Percentiles rank a stretch among this genome's conserved stretches.
Evolutionary conservation across 2,329 filamentous ascomycete species (phyloP).

Genomic region (Xylariaceae sp.): DNA sequence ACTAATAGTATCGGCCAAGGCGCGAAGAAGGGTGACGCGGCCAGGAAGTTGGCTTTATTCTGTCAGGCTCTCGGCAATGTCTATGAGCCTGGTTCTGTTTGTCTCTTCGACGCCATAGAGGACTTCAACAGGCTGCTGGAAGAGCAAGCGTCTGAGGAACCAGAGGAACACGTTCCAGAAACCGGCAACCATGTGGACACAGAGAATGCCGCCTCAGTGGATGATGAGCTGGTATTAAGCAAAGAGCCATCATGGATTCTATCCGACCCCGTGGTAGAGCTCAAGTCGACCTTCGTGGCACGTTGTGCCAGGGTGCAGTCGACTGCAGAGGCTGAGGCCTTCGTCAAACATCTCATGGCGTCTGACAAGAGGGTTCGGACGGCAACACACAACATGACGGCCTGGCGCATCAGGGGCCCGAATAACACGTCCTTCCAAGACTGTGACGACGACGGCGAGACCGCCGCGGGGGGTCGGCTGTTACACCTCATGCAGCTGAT

Average conservation of each 20-base stretch:
- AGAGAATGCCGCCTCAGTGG: constrained; percentile 1
- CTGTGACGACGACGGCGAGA: constrained; percentile 94
- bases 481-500: constrained; percentile 91
- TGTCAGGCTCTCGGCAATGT: constrained; percentile 60
- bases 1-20: constrained; percentile 70
- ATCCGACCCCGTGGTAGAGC: constrained; percentile 69
- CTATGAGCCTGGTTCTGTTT: constrained; percentile 70
- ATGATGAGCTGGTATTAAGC: constrained; percentile 14
- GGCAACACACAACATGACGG: constrained; percentile 93
- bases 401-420: constrained; percentile 73
- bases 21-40: constrained; percentile 65
- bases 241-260: constrained; percentile 60
- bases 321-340: constrained; percentile 63
- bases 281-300: constrained; percentile 84
- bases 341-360: constrained; percentile 68
- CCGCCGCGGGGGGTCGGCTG: constrained; percentile 78
- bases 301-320: constrained; percentile 66
- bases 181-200: constrained; percentile 11
- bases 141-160: constrained; percentile 28
- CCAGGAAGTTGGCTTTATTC: constrained; percentile 63
- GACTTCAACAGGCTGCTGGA: constrained; percentile 50
- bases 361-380: constrained; percentile 79
- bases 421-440: constrained; percentile 66
- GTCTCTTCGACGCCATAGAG: constrained; percentile 87
- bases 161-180: constrained; percentile 23